phyloP scores from a whole-genome alignment of 495 filamentous ascomycete genomes.

The Tuber umbilicatum region DNA sequence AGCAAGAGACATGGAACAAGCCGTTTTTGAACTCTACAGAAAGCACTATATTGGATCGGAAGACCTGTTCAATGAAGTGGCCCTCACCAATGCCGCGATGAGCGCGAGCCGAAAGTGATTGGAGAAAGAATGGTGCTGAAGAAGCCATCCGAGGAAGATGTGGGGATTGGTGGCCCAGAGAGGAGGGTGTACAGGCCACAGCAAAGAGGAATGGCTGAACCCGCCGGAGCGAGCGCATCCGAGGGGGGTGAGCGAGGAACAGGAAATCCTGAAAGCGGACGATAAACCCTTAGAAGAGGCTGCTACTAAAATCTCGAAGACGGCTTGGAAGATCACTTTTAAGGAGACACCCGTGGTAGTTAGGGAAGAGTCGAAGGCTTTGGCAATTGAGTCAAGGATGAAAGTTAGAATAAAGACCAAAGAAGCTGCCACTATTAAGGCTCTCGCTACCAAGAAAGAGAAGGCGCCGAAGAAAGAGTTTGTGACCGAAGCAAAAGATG shows the following conservation, averaged over 20 bases:
- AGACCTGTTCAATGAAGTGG: constrained; percentile 67
- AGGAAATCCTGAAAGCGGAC: constrained; percentile 2
- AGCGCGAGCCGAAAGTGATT: constrained; percentile 60
- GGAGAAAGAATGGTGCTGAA: constrained; percentile 38
- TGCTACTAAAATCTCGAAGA: not conserved
- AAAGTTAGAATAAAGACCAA: not conserved
- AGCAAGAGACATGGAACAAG: constrained; percentile 96
- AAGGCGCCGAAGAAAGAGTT: not conserved
- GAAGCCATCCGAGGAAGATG: constrained; percentile 58
- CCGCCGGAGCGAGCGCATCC: constrained; percentile 66
- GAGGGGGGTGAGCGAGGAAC: constrained; percentile 48
- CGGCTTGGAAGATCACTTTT: not conserved
- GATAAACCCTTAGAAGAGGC: not conserved
- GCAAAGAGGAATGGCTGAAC: constrained; percentile 80
- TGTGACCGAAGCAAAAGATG: not conserved
- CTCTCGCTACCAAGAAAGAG: not conserved
- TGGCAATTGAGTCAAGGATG: not conserved
- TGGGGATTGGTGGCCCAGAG: constrained; percentile 85
- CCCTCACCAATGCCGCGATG: constrained; percentile 73
- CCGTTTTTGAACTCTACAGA: constrained; percentile 88
- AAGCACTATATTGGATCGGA: constrained; percentile 70
- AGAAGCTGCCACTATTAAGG: not conserved
- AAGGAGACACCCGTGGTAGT: not conserved
- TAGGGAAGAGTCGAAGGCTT: not conserved
- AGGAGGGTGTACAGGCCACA: constrained; percentile 85